phyloP scores from a whole-genome alignment of 2,329 filamentous ascomycete genomes.

The Xylaria multiplex region DNA sequence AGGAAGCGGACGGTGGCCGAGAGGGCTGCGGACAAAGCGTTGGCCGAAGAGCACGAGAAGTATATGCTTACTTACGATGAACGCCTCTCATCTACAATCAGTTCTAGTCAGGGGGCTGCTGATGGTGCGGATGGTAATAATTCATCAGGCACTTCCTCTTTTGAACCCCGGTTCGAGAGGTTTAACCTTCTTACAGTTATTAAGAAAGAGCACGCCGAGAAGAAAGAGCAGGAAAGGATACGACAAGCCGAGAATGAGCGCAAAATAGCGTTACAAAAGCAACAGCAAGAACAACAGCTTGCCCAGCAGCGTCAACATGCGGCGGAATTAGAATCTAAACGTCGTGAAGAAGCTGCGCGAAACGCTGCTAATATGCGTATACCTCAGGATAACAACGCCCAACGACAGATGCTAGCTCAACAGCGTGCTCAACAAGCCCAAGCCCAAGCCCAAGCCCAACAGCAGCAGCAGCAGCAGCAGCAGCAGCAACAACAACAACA shows the following conservation, averaged over 20 bases:
- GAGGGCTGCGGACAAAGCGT: conserved; percentile 91
- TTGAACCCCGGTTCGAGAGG: conserved; percentile 86
- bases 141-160: conserved; percentile 75
- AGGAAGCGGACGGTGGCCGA: conserved; percentile 95
- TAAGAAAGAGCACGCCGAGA: conserved; percentile 78
- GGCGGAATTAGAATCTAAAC: conserved; percentile 45
- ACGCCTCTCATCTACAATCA: conserved; percentile 70
- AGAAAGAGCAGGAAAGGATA: conserved; percentile 78
- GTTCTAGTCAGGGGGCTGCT: conserved; percentile 65
- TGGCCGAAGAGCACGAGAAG: conserved; percentile 86
- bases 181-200: conserved; percentile 94
- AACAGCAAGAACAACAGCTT: conserved; percentile 56
- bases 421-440: conserved; percentile 30
- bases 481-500: conserved; percentile 24
- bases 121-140: conserved; percentile 77
- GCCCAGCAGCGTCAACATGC: conserved; percentile 47
- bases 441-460: conserved; percentile 27
- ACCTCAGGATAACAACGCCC: conserved; percentile 26
- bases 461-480: conserved; percentile 52
- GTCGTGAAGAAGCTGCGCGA: conserved; percentile 37
- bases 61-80: conserved; percentile 96
- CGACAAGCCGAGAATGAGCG: conserved; percentile 70
- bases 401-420: conserved; percentile 31
- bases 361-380: conserved; percentile 27
- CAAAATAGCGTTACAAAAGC: conserved; percentile 57